These are phyloP conservation scores for Naganishia randhawae DNA, from an alignment of 768 basidiomycete species.

Conservation along the genomic window DNA sequence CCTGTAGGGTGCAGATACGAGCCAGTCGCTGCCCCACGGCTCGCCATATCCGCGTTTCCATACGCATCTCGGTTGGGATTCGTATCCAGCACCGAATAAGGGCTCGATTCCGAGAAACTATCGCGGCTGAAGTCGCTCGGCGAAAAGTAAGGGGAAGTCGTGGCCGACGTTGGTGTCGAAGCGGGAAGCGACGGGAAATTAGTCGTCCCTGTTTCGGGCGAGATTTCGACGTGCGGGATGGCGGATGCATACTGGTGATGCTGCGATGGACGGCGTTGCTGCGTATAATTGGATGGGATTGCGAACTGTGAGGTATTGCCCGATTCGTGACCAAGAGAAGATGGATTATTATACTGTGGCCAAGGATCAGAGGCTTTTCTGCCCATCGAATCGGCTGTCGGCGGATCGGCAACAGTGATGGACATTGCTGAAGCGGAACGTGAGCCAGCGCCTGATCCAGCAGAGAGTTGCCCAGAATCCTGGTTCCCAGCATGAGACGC, in stretches of 20 bases:
- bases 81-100: neutral
- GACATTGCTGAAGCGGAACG: slow-evolving; percentile 23
- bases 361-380: slow-evolving; percentile 5
- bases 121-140: neutral
- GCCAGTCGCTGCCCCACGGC: neutral
- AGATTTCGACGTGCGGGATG: slow-evolving; percentile 7
- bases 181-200: neutral
- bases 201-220: neutral
- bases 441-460: slow-evolving; percentile 31
- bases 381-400: neutral
- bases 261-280: slow-evolving; percentile 1
- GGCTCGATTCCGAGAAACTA: slow-evolving; percentile 1
- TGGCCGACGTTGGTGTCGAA: slow-evolving; percentile 1
- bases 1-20: neutral
- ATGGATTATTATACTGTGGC: slow-evolving; percentile 21
- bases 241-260: neutral
- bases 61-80: slow-evolving; percentile 16
- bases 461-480: slow-evolving; percentile 10
- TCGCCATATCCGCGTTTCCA: neutral
- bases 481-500: neutral
- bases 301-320: neutral
- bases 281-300: neutral
- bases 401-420: neutral
- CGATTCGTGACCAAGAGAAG: neutral
- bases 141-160: slow-evolving; percentile 4